These are phyloP conservation scores for Ceratobasidium sp. DNA, from an alignment of 1,284 basidiomycete genomes.

Conservation along the genomic window DNA sequence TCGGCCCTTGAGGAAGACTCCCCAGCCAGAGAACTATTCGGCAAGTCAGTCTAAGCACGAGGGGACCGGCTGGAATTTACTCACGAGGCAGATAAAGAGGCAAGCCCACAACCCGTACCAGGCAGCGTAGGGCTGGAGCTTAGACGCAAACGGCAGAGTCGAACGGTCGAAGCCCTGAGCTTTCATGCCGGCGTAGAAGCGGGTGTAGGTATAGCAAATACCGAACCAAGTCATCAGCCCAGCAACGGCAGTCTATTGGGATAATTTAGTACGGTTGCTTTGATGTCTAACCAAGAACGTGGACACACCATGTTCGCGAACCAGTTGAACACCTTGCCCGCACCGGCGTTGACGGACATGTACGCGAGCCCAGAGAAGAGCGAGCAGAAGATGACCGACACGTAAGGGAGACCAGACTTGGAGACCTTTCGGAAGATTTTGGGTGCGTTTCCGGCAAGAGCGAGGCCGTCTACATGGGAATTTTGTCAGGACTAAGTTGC, in stretches of 20 bases:
- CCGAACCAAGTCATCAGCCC: conserved; percentile 86
- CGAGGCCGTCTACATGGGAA: conserved; percentile 71
- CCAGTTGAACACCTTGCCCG: conserved; percentile 79
- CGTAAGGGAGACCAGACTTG: conserved; percentile 78
- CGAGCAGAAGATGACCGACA: conserved; percentile 73
- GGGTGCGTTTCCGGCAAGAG: conserved; percentile 80
- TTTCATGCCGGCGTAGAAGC: conserved; percentile 80
- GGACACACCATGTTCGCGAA: conserved; percentile 69
- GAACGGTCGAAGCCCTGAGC: conserved; percentile 76
- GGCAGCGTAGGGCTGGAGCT: conserved; percentile 75
- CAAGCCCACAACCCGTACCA: conserved; percentile 70
- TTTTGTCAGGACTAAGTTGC: not conserved
- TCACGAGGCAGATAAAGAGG: conserved; percentile 72
- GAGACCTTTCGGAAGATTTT: conserved; percentile 74
- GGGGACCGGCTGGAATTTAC: conserved; percentile 52
- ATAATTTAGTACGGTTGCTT: conserved; percentile 44
- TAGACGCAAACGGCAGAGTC: conserved; percentile 71
- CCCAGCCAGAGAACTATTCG: conserved; percentile 74
- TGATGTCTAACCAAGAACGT: not conserved
- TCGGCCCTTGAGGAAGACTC: conserved; percentile 74
- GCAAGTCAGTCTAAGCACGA: not conserved
- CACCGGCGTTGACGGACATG: conserved; percentile 68
- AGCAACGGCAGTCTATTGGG: conserved; percentile 56
- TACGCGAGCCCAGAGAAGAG: conserved; percentile 78
- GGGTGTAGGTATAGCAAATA: conserved; percentile 80